phyloP scores from a whole-genome alignment of 768 basidiomycete genomes.

The Naganishia vaughanmartiniae region DNA sequence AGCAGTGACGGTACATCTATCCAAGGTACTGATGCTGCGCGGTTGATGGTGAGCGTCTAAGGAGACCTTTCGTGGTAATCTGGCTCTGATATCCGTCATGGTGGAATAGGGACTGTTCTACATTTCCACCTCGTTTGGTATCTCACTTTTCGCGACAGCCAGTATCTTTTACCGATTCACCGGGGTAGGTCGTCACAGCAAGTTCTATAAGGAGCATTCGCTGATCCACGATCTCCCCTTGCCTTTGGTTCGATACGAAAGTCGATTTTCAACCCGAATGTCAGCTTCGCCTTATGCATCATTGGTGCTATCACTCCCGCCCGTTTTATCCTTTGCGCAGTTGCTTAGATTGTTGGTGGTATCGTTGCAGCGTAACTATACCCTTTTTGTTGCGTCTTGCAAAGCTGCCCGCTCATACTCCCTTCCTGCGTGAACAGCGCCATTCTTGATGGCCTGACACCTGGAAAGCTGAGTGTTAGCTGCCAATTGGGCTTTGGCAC shows the following conservation, averaged over 20 bases:
- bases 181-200: constrained; percentile 45
- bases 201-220: too few species aligned
- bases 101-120: constrained; percentile 34
- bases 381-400: too few species aligned
- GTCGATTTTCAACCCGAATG: constrained; percentile 33
- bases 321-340: constrained; percentile 37
- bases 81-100: not conserved
- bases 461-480: constrained; percentile 36
- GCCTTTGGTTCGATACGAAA: not conserved
- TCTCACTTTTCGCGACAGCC: constrained; percentile 44
- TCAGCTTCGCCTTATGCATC: constrained; percentile 41
- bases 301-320: constrained; percentile 45
- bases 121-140: constrained; percentile 42
- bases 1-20: constrained; percentile 24
- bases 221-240: not conserved
- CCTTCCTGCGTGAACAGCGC: constrained; percentile 30
- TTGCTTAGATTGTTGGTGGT: constrained; percentile 29
- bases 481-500: constrained; percentile 41
- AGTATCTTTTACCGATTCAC: constrained; percentile 50
- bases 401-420: not conserved
- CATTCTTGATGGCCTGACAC: constrained; percentile 45
- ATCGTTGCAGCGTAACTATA: constrained; percentile 28
- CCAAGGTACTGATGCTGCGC: constrained; percentile 33
- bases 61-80: constrained; percentile 13
- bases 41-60: constrained; percentile 29